phyloP scores from a whole-genome alignment of 495 filamentous ascomycete genomes.

The Penicillium paradoxum region DNA sequence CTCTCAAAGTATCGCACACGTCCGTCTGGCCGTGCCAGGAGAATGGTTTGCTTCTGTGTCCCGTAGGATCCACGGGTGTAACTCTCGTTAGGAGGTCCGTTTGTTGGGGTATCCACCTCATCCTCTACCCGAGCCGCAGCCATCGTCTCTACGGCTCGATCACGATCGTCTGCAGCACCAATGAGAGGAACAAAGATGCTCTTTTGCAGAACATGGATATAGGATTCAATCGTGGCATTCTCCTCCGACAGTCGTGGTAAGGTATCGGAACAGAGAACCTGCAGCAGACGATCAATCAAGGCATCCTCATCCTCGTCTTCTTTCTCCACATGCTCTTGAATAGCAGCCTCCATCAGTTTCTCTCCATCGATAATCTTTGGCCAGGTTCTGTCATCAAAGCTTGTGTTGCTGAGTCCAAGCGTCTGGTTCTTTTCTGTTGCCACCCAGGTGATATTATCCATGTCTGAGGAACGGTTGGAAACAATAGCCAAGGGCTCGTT shows the following conservation, averaged over 20 bases:
- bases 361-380: slow-evolving; percentile 71
- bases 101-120: slow-evolving; percentile 11
- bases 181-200: slow-evolving; percentile 83
- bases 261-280: slow-evolving; percentile 64
- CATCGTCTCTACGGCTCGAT: slow-evolving; percentile 37
- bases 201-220: slow-evolving; percentile 63
- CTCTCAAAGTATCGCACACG: slow-evolving; percentile 78
- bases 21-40: slow-evolving; percentile 72
- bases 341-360: slow-evolving; percentile 40
- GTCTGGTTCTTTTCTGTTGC: slow-evolving; percentile 57
- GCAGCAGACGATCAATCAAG: slow-evolving; percentile 66
- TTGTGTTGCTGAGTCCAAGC: slow-evolving; percentile 81
- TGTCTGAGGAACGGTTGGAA: slow-evolving; percentile 69
- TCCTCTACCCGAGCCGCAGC: slow-evolving; percentile 40
- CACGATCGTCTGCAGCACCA: slow-evolving; percentile 46
- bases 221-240: slow-evolving; percentile 58
- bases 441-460: slow-evolving; percentile 62
- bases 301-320: slow-evolving; percentile 50
- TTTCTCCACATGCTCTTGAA: slow-evolving; percentile 42
- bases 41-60: slow-evolving; percentile 87
- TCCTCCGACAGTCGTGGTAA: slow-evolving; percentile 54
- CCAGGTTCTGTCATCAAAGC: slow-evolving; percentile 69
- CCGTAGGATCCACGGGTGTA: slow-evolving; percentile 58
- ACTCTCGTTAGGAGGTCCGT: slow-evolving; percentile 21
- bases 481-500: slow-evolving; percentile 77